Conservation (phyloP, 805 yeast species). For the Pichia nanzhaoensis region DNA sequence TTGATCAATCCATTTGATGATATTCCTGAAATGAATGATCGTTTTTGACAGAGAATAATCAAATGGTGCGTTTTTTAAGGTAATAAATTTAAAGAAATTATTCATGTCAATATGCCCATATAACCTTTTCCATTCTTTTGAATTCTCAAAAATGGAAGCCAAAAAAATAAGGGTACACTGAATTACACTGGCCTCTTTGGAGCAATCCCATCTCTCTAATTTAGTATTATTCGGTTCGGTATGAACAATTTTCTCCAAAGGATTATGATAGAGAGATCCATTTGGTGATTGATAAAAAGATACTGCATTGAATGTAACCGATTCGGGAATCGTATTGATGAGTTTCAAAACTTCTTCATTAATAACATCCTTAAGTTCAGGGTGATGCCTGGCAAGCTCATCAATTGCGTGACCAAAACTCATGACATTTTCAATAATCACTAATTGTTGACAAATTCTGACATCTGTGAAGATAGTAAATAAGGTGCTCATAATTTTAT, state of each 20-base stretch:
- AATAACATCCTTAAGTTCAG: conserved; percentile 58
- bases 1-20: conserved; percentile 51
- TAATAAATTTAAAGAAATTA: conserved; percentile 43
- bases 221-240: conserved; percentile 36
- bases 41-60: conserved; percentile 54
- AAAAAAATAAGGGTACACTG: conserved; percentile 47
- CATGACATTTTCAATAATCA: conserved; percentile 45
- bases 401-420: conserved; percentile 65
- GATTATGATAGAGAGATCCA: conserved; percentile 35
- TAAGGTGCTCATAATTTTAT: conserved; percentile 34
- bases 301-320: conserved; percentile 34
- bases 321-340: conserved; percentile 38
- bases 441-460: conserved; percentile 46
- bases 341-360: conserved; percentile 40
- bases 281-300: conserved; percentile 37
- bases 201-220: conserved; percentile 48
- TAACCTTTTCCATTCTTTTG: conserved; percentile 40
- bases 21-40: conserved; percentile 44
- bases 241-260: conserved; percentile 36
- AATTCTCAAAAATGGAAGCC: conserved; percentile 46
- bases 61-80: conserved; percentile 49
- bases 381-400: conserved; percentile 78
- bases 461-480: conserved; percentile 45
- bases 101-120: conserved; percentile 34
- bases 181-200: conserved; percentile 38